Percentiles rank a stretch among this genome's conserved stretches.
Conservation (phyloP, 768 basidiomycete species). For the Tremella fuciformis region DNA sequence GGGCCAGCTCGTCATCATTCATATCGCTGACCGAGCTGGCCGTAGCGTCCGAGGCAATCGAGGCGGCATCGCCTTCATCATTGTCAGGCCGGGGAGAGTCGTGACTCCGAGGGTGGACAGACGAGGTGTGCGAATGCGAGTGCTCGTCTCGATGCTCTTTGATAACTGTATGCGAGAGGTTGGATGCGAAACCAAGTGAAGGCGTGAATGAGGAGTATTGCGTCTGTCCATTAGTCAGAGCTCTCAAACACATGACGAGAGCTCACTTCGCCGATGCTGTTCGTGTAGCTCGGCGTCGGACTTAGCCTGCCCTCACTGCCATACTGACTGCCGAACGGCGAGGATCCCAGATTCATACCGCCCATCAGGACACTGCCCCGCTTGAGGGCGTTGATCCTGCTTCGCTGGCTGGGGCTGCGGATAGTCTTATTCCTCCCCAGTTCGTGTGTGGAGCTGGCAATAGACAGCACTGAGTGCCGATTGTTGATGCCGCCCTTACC, state of each 20-base stretch:
- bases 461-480: slow-evolving; percentile 28
- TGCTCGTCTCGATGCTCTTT: slow-evolving; percentile 86
- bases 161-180: slow-evolving; percentile 93
- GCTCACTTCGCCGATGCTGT: slow-evolving; percentile 70
- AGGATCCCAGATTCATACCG: slow-evolving; percentile 72
- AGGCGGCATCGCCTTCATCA: slow-evolving; percentile 27
- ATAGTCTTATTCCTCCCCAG: slow-evolving; percentile 60
- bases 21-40: slow-evolving; percentile 54
- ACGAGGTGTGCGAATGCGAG: slow-evolving; percentile 24
- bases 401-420: slow-evolving; percentile 54
- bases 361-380: slow-evolving; percentile 82
- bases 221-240: background rate
- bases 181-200: slow-evolving; percentile 93
- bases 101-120: slow-evolving; percentile 62
- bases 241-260: background rate
- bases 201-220: slow-evolving; percentile 59
- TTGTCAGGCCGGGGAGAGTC: slow-evolving; percentile 57
- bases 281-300: slow-evolving; percentile 89
- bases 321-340: slow-evolving; percentile 64
- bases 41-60: slow-evolving; percentile 4
- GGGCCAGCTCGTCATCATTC: slow-evolving; percentile 88
- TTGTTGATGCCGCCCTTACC: slow-evolving; percentile 7
- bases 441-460: slow-evolving; percentile 14
- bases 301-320: slow-evolving; percentile 74
- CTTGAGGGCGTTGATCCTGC: slow-evolving; percentile 74